Base-by-base conservation (phyloP, 2,329 filamentous ascomycete genomes). In the Eutypella sp. region DNA sequence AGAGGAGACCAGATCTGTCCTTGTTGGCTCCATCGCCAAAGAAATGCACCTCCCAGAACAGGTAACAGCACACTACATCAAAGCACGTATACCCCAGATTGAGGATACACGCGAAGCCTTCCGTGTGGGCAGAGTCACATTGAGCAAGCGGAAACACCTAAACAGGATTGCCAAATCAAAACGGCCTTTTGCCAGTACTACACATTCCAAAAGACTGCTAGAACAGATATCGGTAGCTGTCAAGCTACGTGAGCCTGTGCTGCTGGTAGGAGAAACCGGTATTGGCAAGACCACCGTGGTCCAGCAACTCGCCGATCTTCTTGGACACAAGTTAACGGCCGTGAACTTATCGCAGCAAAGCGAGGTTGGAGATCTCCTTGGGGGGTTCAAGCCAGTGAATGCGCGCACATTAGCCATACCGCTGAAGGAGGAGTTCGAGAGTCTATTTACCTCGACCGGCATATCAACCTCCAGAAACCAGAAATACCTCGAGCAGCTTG, bases 301-400 rank as follows among this genome's bases (percentile, higher is more conserved):
- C 13, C 93, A 99, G 64, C 90, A 96, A 61, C 74, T 99, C 46
- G 90, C 93, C 0, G 84, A 87, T 47, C 79, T 85, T 3, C 76
- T 96, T 23, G 89, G 91, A 2, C 87, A 90, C 61, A 95, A 89
- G 57, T 78, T 99, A 11, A 87, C 90, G 0, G 89, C 91, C 3
- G 90, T 99, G 61, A 99, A 99, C 61, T 67, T 99, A 62, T 99
- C 93, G 0, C 95, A 99, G 63, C 95, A 99, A 64, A 97, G 91
- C 60, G 95, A 99, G 67, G 91, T 87, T 34, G 88, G 91, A n/a
- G 93, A 99, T 69, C 72, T 99, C 11, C 74, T 99, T 1, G 95
- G 93, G 57, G 93, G 93, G 0, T 97, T 95, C 72, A 99, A 99
- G 64, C 93, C 93, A 0, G 86, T 99, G 48, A 96, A 92, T 61